These are phyloP conservation scores for Chrysoporthe puriensis DNA, from an alignment of 2,329 filamentous ascomycete genomes.

Conservation along the genomic window DNA sequence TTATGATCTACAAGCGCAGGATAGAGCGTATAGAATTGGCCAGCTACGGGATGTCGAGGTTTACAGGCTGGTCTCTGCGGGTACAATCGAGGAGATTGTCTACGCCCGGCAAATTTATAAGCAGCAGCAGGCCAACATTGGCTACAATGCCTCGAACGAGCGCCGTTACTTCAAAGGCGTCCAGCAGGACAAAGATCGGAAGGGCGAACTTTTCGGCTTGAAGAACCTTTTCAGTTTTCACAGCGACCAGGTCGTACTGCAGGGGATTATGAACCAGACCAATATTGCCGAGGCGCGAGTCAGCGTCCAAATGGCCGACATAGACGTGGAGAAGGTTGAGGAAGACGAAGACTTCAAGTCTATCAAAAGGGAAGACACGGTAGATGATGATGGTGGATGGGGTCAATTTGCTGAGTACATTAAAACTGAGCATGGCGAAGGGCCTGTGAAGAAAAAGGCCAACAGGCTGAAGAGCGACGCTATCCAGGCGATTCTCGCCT, in stretches of 20 bases:
- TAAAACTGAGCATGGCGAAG: slow-evolving; percentile 49
- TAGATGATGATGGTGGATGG: slow-evolving; percentile 67
- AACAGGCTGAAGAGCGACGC: slow-evolving; percentile 65
- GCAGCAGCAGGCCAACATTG: slow-evolving; percentile 97
- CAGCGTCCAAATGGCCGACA: slow-evolving; percentile 77
- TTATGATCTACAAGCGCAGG: slow-evolving; percentile 93
- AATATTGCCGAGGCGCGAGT: slow-evolving; percentile 93
- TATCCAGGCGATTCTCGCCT: slow-evolving; percentile 84
- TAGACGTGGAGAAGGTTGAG: slow-evolving; percentile 69
- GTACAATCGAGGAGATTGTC: slow-evolving; percentile 95
- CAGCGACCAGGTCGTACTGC: slow-evolving; percentile 75
- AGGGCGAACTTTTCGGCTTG: slow-evolving; percentile 93
- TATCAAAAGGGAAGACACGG: slow-evolving; percentile 49
- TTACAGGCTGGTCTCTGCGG: slow-evolving; percentile 85
- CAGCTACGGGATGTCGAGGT: slow-evolving; percentile 93
- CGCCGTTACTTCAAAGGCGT: slow-evolving; percentile 95
- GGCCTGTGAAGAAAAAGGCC: slow-evolving; percentile 40
- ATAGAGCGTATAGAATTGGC: slow-evolving; percentile 93
- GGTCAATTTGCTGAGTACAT: slow-evolving; percentile 71
- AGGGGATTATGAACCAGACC: slow-evolving; percentile 98
- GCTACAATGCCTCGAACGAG: slow-evolving; percentile 89
- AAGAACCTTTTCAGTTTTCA: slow-evolving; percentile 85
- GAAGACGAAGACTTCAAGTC: slow-evolving; percentile 44
- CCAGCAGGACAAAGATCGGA: slow-evolving; percentile 78
- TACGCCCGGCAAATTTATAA: slow-evolving; percentile 99